Evolutionary conservation across 169 alveolate genomes (phyloP).

Genomic region (Plasmodium coatneyi): DNA sequence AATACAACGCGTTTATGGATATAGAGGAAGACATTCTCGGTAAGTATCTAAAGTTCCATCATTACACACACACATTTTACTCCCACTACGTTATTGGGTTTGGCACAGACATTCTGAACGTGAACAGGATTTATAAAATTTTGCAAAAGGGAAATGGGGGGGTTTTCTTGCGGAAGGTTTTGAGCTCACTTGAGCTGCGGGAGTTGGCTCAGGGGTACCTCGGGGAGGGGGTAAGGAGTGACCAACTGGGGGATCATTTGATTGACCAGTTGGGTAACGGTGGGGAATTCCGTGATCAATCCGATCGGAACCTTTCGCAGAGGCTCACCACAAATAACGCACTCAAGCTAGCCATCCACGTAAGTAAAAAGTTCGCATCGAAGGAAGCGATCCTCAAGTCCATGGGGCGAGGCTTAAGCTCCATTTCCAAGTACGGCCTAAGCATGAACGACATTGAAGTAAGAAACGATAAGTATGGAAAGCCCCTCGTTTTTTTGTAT

Average conservation of each 20-base stretch:
- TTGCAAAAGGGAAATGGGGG: conserved; percentile 1
- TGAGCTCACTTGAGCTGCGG: conserved; percentile 15
- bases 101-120: conserved; percentile 55
- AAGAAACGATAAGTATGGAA: conserved; percentile 68
- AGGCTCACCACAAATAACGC: not conserved
- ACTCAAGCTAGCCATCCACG: conserved; percentile 34
- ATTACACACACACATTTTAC: conserved; percentile 44
- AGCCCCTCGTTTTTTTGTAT: conserved; percentile 61
- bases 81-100: conserved; percentile 43
- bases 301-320: not conserved
- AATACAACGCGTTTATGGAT: conserved; percentile 62
- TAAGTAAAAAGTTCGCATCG: conserved; percentile 68
- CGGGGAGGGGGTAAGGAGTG: not conserved
- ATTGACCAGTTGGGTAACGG: not conserved
- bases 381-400: conserved; percentile 61
- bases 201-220: conserved; percentile 10
- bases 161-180: conserved; percentile 32
- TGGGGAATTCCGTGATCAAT: not conserved
- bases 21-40: conserved; percentile 32
- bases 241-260: not conserved
- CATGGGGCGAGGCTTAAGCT: conserved; percentile 62
- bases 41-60: conserved; percentile 35
- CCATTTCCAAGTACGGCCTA: conserved; percentile 63
- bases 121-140: conserved; percentile 47
- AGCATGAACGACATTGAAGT: conserved; percentile 72